phyloP scores from a whole-genome alignment of 352 stramenopile genomes.

The Thraustochytrium sp. region DNA sequence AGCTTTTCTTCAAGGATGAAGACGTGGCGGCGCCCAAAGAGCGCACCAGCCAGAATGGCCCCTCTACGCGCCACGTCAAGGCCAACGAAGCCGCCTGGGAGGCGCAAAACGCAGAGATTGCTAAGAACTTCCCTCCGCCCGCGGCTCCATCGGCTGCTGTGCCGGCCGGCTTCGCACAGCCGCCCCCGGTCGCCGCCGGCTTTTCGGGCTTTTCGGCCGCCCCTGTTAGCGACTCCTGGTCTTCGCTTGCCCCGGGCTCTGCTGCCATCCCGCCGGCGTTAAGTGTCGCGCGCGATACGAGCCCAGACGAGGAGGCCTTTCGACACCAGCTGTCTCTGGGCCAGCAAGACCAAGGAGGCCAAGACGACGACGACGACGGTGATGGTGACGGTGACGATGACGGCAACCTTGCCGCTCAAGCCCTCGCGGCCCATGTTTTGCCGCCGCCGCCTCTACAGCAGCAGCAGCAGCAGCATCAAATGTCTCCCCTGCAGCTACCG shows the following conservation, averaged over 20 bases:
- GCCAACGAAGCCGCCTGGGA: conserved; percentile 6
- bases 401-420: too few relatives aligned
- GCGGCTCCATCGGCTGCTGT: background rate
- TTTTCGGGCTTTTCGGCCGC: background rate
- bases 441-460: too few relatives aligned
- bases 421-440: too few relatives aligned
- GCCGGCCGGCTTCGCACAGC: background rate
- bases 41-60: background rate
- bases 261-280: background rate
- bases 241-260: background rate
- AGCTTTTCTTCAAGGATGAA: conserved; percentile 1
- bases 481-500: too few relatives aligned
- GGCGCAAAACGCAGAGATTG: background rate
- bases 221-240: background rate
- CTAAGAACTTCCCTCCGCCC: background rate
- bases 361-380: too few relatives aligned
- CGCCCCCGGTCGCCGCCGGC: background rate
- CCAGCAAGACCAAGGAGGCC: too few relatives aligned
- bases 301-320: background rate
- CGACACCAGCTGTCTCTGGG: background rate
- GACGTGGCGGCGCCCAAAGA: background rate
- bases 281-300: background rate
- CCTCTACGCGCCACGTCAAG: background rate
- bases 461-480: too few relatives aligned
- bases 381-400: too few relatives aligned